A percentile compares a stretch with the other conserved stretches of the same genome.
Evolutionary conservation across 1,284 basidiomycete genomes (phyloP).

Genomic region (Calocybe gambosa): DNA sequence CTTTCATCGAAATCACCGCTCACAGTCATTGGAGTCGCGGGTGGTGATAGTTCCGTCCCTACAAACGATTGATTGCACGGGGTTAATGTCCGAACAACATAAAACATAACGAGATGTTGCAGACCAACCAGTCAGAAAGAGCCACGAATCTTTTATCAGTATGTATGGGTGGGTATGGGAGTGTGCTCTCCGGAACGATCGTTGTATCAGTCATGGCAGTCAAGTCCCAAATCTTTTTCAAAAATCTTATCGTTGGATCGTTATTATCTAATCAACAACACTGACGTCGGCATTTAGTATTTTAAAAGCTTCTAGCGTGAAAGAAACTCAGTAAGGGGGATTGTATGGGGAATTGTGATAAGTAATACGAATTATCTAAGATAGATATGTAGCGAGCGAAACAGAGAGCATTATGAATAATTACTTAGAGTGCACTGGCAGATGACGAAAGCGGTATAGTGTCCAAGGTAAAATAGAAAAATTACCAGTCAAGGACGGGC

Average conservation of each 20-base stretch:
- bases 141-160: constrained; percentile 80
- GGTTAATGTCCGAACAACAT: constrained; percentile 6
- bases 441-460: neutral
- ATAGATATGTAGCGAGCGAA: neutral
- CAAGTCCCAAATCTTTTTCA: neutral
- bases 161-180: constrained; percentile 77
- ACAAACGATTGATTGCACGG: constrained; percentile 9
- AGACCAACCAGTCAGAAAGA: constrained; percentile 80
- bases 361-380: neutral
- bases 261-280: neutral
- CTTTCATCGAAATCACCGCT: constrained; percentile 21
- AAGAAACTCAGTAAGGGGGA: too few relatives aligned
- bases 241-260: neutral
- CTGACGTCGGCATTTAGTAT: too few relatives aligned
- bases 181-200: constrained; percentile 49
- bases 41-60: constrained; percentile 94
- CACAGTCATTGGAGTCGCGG: constrained; percentile 87
- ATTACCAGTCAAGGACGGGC: constrained; percentile 66
- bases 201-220: constrained; percentile 10
- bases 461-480: neutral
- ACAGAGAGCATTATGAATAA: neutral
- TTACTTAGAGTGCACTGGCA: neutral
- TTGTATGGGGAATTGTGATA: too few relatives aligned
- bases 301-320: too few relatives aligned
- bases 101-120: constrained; percentile 4